A percentile compares a stretch with the other conserved stretches of the same genome.
phyloP scores from a whole-genome alignment of 768 basidiomycete species.

The Dacryopinax spathularia region DNA sequence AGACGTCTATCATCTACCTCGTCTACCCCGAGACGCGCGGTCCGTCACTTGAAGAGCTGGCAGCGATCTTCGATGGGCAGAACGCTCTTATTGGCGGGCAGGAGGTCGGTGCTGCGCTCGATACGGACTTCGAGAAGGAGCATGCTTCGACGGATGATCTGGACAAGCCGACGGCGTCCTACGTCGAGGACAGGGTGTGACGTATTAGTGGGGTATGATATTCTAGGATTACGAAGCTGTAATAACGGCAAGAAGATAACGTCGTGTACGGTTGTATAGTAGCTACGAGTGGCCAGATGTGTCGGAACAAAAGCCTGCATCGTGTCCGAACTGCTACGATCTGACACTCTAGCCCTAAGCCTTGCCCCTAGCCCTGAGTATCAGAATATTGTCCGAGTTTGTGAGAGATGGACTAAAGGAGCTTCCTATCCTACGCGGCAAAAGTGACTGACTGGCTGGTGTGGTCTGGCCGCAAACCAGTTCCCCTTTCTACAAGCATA shows the following conservation, averaged over 20 bases:
- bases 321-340: too few species aligned
- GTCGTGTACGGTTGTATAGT: not conserved
- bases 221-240: not conserved
- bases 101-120: not conserved
- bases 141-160: not conserved
- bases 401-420: too few species aligned
- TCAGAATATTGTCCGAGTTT: too few species aligned
- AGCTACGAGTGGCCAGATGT: not conserved
- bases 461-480: too few species aligned
- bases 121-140: not conserved
- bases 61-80: constrained; percentile 15
- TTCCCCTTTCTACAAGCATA: too few species aligned
- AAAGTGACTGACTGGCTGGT: too few species aligned
- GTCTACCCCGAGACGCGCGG: constrained; percentile 47
- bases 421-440: too few species aligned
- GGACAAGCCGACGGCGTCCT: not conserved
- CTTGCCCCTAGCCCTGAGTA: too few species aligned
- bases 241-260: not conserved
- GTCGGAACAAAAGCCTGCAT: too few species aligned
- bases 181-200: not conserved
- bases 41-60: constrained; percentile 42
- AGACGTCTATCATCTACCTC: constrained; percentile 44
- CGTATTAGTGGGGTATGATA: not conserved
- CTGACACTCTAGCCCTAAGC: too few species aligned
- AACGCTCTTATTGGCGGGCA: not conserved